Base-by-base conservation (phyloP, 805 yeast genomes). In the Candida oleophila region DNA sequence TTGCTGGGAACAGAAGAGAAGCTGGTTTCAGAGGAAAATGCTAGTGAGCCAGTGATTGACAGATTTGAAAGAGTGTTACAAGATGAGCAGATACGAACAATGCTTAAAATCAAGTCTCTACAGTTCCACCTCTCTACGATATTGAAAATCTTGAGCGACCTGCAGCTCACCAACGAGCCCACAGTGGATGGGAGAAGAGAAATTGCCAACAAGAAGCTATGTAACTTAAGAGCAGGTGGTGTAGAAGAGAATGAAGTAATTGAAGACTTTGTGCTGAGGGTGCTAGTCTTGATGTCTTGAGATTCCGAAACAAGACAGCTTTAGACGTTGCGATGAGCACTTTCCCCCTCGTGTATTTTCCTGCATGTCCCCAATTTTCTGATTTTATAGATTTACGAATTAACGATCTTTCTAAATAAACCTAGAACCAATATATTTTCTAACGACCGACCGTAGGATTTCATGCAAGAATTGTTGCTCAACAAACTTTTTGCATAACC, bases 171-270 rank as follows among this genome's bases (percentile, higher is more conserved):
- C 2, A 73, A 74, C 9, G 87, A 82, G 52, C 64, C 67, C 19
- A 71, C 74, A 16, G 48, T 61, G 8, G 89, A 83, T 20, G 82
- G 83, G 18, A 63, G 87, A 32, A 52, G 67, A 20, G 83, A 78
- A 21, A 73, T 85, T 11, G 87, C 87, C 2, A 76, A 81, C 50
- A 74, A 79, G 53, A 82, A 85, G 53, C 66, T 88, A 8, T 71
- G 79, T 5, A 81, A 80, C 45, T 65, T 88, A 14, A 65, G 96
- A 30, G 59, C 57, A 2, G 84, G 85, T 3, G 96, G 96, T 0
- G 45, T 70, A 0, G 89, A 87, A 53, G 79, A 78, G 42, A 88
- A 88, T 56, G 80, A 71, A 50, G 63, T 83, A 20, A 81, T 88
- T 3, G 91, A 87, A 59, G 92, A 86, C 53, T 86, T 87, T 62